phyloP scores from a whole-genome alignment of 148 eudicot species.

The Salicornia ramosissima region DNA sequence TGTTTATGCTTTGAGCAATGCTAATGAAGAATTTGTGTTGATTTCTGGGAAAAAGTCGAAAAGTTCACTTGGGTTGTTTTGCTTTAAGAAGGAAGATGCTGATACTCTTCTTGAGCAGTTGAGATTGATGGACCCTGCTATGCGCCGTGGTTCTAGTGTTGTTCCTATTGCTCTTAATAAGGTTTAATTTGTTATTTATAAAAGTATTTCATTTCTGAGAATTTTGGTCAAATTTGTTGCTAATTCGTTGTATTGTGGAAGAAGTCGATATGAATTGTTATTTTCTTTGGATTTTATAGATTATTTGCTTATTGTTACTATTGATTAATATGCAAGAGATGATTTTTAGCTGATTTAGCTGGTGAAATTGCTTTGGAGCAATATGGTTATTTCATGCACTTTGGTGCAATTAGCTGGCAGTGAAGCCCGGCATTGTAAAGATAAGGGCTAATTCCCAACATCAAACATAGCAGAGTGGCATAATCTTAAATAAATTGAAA shows the following conservation, averaged over 20 bases:
- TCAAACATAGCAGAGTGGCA: too few relatives aligned
- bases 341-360: too few relatives aligned
- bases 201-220: neutral
- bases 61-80: conserved; percentile 62
- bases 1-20: conserved; percentile 66
- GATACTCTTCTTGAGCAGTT: conserved; percentile 58
- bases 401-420: too few relatives aligned
- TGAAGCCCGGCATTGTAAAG: too few relatives aligned
- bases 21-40: conserved; percentile 65
- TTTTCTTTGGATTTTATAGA: neutral
- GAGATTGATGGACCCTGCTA: conserved; percentile 55
- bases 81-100: conserved; percentile 72
- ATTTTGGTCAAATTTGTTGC: neutral
- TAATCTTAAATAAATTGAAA: too few relatives aligned
- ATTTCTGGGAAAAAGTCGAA: conserved; percentile 45
- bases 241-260: neutral
- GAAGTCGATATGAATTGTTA: neutral
- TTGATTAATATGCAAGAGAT: too few relatives aligned
- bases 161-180: conserved; percentile 72
- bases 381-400: too few relatives aligned
- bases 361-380: too few relatives aligned
- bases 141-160: conserved; percentile 63
- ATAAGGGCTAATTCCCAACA: too few relatives aligned
- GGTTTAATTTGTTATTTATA: conserved; percentile 27
- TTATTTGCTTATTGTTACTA: neutral